Evolutionary conservation across 768 basidiomycete genomes (phyloP), one percentile per base, ranked within the genome.

Genomic region (Russula sp.): DNA sequence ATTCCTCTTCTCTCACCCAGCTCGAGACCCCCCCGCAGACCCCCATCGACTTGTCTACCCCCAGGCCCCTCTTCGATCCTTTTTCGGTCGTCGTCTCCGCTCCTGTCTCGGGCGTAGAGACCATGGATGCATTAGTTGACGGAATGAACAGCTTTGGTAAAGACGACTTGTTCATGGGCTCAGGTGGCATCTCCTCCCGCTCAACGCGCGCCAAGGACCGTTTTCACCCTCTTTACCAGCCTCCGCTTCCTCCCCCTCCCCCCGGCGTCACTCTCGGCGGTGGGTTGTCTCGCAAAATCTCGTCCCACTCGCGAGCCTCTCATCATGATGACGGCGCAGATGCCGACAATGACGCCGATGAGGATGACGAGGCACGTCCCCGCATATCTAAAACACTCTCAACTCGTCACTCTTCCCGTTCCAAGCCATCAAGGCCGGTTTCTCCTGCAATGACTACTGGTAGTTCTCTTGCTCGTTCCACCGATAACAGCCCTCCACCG

Each of bases 101-200:
- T 20, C 88, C 89, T 5, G 74, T 87, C 7, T 72, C 88, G 6
- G 90, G 89, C 2, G 89, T 93, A 9, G 90, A 92, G 74, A 84
- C 84, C 9, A 88, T 93, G 85, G 91, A 93, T 70, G 91, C 91
- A 13, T 73, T 93, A 56, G 91, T 93, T 7, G 90, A 92, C 66
- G 88, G 88, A 9, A 93, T 93, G 91, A 93, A 93, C 69, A 86
- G 86, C 32, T 71, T 71, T 34, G 77, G 73, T 39, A 81, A 79
- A 47, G 85, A 88, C 58, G 79, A 84, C 64, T 72, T 83, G 57
- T 76, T 81, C 64, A 76, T 68, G 66, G 66, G 71, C 48, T 65
- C 67, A 56, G 75, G 67, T 47, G 73, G 75, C 55, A 65, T 78
- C 14, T 78, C 81, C 35, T 75, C 71, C 68, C 79, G 82, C 16